These are phyloP conservation scores for Tetratostichococcus sp. DNA, from an alignment of 139 green algal genomes.

Conservation along the genomic window DNA sequence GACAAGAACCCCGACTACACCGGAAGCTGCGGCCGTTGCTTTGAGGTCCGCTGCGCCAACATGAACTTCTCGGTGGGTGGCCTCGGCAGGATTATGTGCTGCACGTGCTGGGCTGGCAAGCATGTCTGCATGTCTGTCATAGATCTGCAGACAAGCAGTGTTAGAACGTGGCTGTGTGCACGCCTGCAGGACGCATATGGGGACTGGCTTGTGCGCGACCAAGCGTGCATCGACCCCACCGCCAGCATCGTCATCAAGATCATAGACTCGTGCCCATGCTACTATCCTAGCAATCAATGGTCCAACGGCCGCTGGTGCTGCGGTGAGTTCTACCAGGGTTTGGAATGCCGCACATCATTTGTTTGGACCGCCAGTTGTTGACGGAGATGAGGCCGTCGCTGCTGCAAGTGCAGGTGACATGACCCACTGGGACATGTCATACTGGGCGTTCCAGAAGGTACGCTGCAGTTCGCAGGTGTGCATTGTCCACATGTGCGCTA, in stretches of 20 bases:
- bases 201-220: not conserved
- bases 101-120: not conserved
- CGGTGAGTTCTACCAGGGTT: too few species aligned
- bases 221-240: not conserved
- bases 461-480: constrained; percentile 28
- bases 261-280: constrained; percentile 40
- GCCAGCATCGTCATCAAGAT: constrained; percentile 10
- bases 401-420: too few species aligned
- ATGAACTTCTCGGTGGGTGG: constrained; percentile 2
- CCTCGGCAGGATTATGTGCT: not conserved
- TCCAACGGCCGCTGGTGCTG: constrained; percentile 36
- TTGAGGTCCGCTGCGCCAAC: constrained; percentile 17
- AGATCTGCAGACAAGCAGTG: not conserved
- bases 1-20: constrained; percentile 34
- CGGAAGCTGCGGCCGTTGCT: constrained; percentile 42
- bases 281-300: constrained; percentile 43
- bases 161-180: not conserved
- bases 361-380: too few species aligned
- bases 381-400: too few species aligned
- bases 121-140: not conserved
- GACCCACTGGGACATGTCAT: constrained; percentile 60
- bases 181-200: not conserved
- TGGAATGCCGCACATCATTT: too few species aligned
- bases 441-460: constrained; percentile 49
- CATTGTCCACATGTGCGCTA: constrained; percentile 1